phyloP scores from a whole-genome alignment of 768 basidiomycete genomes.

The Hysterangium stoloniferum region DNA sequence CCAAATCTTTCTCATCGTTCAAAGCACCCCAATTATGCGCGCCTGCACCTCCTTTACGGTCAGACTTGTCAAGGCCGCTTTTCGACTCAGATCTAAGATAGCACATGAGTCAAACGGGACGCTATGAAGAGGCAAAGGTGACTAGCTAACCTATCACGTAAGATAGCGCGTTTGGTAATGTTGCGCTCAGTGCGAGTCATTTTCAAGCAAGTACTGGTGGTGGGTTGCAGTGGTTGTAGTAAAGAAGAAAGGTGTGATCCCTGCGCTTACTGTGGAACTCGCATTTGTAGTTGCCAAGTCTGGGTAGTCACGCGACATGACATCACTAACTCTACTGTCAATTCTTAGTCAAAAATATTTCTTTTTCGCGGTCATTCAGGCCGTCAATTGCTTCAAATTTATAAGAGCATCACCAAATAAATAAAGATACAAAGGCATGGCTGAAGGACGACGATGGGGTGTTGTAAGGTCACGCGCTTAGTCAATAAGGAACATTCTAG shows the following conservation, averaged over 20 bases:
- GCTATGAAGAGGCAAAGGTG: background rate
- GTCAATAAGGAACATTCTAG: too few relatives aligned
- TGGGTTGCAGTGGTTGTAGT: conserved; percentile 5
- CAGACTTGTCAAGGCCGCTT: conserved; percentile 61
- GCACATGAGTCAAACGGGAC: background rate
- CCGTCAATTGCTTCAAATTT: too few relatives aligned
- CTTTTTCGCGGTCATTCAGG: too few relatives aligned
- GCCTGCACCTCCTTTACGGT: conserved; percentile 76
- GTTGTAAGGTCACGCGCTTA: too few relatives aligned
- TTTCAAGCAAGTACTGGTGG: conserved; percentile 2
- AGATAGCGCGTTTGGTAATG: conserved; percentile 58
- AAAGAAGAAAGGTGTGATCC: background rate
- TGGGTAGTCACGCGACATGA: too few relatives aligned
- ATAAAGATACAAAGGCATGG: too few relatives aligned
- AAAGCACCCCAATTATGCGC: conserved; percentile 82
- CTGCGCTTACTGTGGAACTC: too few relatives aligned
- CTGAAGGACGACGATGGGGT: too few relatives aligned
- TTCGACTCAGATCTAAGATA: conserved; percentile 60
- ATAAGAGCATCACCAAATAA: too few relatives aligned
- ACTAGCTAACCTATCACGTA: conserved; percentile 43
- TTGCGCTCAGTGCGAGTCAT: conserved; percentile 83
- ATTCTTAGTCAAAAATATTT: too few relatives aligned
- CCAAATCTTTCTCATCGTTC: conserved; percentile 53
- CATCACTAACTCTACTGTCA: too few relatives aligned
- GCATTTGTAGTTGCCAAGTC: too few relatives aligned